phyloP scores from a whole-genome alignment of 2,329 filamentous ascomycete species.

The Gliomastix tumulicola region DNA sequence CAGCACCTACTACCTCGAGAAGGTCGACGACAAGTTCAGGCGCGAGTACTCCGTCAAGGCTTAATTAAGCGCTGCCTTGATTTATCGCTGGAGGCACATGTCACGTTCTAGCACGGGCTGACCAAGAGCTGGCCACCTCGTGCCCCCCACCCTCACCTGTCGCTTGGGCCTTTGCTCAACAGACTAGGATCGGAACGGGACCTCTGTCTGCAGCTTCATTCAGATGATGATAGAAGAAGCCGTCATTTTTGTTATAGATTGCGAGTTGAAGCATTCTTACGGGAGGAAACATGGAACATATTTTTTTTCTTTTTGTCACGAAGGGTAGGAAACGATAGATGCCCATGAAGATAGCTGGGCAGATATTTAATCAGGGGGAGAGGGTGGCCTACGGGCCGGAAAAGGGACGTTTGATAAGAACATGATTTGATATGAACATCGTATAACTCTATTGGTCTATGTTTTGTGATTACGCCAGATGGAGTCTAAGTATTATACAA shows the following conservation, averaged over 20 bases:
- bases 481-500: not conserved
- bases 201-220: too few relatives aligned
- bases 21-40: slow-evolving; percentile 82
- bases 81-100: not conserved
- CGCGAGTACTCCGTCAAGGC: slow-evolving; percentile 71
- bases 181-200: not conserved
- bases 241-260: too few relatives aligned
- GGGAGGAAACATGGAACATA: too few relatives aligned
- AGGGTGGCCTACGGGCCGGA: too few relatives aligned
- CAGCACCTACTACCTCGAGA: slow-evolving; percentile 72
- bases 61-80: slow-evolving; percentile 34
- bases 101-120: not conserved
- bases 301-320: not conserved
- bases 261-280: too few relatives aligned
- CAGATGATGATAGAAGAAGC: too few relatives aligned
- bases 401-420: not conserved
- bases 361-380: too few relatives aligned
- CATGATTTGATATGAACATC: not conserved
- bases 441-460: not conserved
- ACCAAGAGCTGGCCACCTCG: not conserved
- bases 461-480: not conserved
- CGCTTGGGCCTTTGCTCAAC: not conserved
- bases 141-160: not conserved
- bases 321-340: not conserved
- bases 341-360: not conserved